Conservation (phyloP, 2,329 filamentous ascomycete species). For the Allantophomopsis cytisporea region DNA sequence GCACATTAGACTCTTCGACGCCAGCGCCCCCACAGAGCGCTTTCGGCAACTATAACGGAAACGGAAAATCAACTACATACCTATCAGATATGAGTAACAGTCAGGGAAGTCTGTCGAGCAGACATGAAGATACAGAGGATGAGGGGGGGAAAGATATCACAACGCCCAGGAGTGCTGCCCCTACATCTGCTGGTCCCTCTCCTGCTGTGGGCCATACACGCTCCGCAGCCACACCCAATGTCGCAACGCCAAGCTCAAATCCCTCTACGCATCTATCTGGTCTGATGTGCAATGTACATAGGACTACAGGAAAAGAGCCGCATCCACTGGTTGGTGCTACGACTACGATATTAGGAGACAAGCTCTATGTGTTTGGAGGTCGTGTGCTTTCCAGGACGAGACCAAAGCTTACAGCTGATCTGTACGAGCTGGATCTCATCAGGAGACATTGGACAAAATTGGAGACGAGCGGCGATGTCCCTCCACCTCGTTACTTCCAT, state of each 20-base stretch:
- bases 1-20: constrained; percentile 18
- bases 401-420: constrained; percentile 71
- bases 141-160: constrained; percentile 32
- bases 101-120: constrained; percentile 30
- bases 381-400: constrained; percentile 73
- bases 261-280: constrained; percentile 45
- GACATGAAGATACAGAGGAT: constrained; percentile 17
- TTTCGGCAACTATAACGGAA: constrained; percentile 9
- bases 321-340: constrained; percentile 88
- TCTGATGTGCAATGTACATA: constrained; percentile 58
- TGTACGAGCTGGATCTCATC: constrained; percentile 89
- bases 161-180: constrained; percentile 37
- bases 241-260: constrained; percentile 29
- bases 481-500: constrained; percentile 90
- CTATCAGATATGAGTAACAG: constrained; percentile 19
- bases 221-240: constrained; percentile 21
- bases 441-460: constrained; percentile 87
- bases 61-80: constrained; percentile 7
- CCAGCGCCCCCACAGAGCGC: constrained; percentile 8
- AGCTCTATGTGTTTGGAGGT: constrained; percentile 92
- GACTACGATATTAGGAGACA: constrained; percentile 88
- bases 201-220: constrained; percentile 31
- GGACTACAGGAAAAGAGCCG: constrained; percentile 85
- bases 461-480: constrained; percentile 71
- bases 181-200: constrained; percentile 41